phyloP scores from a whole-genome alignment of 257 asterid species.

The Solanum pinnatisectum region DNA sequence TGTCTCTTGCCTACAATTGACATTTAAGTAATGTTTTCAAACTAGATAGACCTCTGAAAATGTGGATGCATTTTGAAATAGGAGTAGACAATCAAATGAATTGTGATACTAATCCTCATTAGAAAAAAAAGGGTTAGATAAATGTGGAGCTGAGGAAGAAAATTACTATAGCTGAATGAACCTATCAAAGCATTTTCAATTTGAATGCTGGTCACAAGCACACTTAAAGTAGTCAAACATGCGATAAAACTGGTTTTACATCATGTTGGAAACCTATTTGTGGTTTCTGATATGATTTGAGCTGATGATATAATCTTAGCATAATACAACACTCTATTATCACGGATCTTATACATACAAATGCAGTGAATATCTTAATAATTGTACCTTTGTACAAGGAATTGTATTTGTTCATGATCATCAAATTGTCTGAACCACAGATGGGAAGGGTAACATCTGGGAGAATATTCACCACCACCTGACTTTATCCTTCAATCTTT shows the following conservation, averaged over 20 bases:
- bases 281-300: not conserved
- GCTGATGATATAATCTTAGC: not conserved
- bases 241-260: not conserved
- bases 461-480: not conserved
- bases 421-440: not conserved
- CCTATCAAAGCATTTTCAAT: not conserved
- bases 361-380: not conserved
- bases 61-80: not conserved
- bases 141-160: not conserved
- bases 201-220: not conserved
- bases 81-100: not conserved
- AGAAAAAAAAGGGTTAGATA: not conserved
- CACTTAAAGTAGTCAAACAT: not conserved
- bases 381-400: not conserved
- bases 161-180: not conserved
- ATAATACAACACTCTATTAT: not conserved
- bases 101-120: not conserved
- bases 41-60: not conserved
- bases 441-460: not conserved
- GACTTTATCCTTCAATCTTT: not conserved
- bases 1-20: not conserved
- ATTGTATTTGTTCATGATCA: not conserved
- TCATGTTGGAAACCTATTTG: not conserved
- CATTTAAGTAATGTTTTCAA: not conserved
- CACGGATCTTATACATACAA: not conserved